Conservation (phyloP, 768 basidiomycete genomes). For the Dacryopinax spathularia region DNA sequence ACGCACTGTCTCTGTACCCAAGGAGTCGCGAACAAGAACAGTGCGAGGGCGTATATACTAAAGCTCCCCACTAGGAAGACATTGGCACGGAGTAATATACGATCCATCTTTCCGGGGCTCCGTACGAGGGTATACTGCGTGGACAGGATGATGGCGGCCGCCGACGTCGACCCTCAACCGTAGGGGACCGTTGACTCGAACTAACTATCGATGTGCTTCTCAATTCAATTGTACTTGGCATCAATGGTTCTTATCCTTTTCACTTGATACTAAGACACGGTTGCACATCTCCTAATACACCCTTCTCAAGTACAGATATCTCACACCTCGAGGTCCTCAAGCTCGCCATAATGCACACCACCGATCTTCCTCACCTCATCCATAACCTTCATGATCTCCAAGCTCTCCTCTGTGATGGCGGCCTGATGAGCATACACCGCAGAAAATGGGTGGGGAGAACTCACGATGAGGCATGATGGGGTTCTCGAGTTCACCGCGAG, state of each 20-base stretch:
- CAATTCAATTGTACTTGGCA: no score
- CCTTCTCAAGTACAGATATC: not conserved
- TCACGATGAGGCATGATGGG: slow-evolving; percentile 6
- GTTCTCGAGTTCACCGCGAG: slow-evolving; percentile 13
- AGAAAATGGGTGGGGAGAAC: not conserved
- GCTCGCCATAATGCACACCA: not conserved
- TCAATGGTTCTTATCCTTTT: no score
- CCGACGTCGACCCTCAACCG: not conserved
- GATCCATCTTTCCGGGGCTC: not conserved
- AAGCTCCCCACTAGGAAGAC: not conserved
- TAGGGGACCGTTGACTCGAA: no score
- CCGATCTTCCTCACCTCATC: slow-evolving; percentile 12
- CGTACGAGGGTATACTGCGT: no score
- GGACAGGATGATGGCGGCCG: not conserved
- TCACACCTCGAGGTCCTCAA: slow-evolving; percentile 1
- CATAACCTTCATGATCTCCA: slow-evolving; percentile 11
- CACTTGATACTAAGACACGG: not conserved
- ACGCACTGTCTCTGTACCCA: slow-evolving; percentile 57
- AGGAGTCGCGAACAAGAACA: slow-evolving; percentile 45
- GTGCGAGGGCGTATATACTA: slow-evolving; percentile 35
- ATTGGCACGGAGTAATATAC: not conserved
- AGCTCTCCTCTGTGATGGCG: slow-evolving; percentile 3
- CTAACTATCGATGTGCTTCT: no score
- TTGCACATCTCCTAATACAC: no score
- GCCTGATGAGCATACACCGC: not conserved